Evolutionary conservation across 2,329 filamentous ascomycete species (phyloP).

Genomic region (Polytolypa hystricis): DNA sequence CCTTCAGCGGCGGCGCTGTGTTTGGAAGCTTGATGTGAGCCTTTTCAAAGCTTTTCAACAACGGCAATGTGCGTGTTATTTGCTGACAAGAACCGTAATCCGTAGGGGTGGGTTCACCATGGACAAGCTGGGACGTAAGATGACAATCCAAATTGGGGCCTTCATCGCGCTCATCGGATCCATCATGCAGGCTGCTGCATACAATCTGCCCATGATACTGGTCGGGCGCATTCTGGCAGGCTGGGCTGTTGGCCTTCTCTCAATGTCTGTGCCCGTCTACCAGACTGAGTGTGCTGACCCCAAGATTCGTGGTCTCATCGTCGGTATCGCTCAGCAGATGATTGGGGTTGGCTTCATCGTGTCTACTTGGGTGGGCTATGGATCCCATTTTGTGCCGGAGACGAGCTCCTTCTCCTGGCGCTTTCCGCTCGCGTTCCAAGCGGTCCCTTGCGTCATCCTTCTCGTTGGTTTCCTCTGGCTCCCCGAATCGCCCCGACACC

Average conservation of each 20-base stretch:
- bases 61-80: not conserved
- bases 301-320: constrained; percentile 42
- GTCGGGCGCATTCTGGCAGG: constrained; percentile 44
- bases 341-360: constrained; percentile 35
- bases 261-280: constrained; percentile 48
- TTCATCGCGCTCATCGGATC: constrained; percentile 48
- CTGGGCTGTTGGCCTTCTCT: constrained; percentile 37
- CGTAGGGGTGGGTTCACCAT: constrained; percentile 47
- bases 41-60: no score
- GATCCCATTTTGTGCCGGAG: constrained; percentile 10
- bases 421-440: constrained; percentile 38
- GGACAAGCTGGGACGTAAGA: constrained; percentile 49
- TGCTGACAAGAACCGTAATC: constrained; percentile 29
- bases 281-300: constrained; percentile 52
- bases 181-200: constrained; percentile 47
- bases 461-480: constrained; percentile 31
- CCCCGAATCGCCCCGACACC: constrained; percentile 17
- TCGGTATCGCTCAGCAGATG: constrained; percentile 35
- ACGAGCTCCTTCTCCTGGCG: constrained; percentile 26
- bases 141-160: constrained; percentile 50
- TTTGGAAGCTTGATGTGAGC: constrained; percentile 1
- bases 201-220: constrained; percentile 45
- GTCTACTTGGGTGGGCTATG: constrained; percentile 24
- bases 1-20: constrained; percentile 45
- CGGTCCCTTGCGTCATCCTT: constrained; percentile 33